These are phyloP conservation scores for Asterella californica DNA, from an alignment of 225 moss, liverwort and hornwort genomes.

Conservation along the genomic window DNA sequence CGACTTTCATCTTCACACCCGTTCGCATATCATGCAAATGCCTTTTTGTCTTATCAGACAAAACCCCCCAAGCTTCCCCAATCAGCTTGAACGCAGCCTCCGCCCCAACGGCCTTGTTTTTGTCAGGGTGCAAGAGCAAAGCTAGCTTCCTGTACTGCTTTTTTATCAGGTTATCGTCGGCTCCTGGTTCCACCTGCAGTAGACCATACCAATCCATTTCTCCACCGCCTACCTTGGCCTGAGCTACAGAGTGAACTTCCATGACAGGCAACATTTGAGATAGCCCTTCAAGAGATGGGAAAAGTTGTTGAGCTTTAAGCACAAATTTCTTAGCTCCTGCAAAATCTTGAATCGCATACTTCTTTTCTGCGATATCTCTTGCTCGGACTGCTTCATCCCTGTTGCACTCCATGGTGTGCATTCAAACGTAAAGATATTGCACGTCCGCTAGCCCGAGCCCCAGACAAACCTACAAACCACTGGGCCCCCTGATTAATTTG, in stretches of 20 bases:
- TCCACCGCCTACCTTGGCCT: constrained; percentile 58
- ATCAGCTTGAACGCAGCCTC: constrained; percentile 94
- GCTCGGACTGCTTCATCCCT: constrained; percentile 92
- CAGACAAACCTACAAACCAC: background rate
- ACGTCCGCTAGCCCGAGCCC: no score
- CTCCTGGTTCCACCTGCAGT: constrained; percentile 70
- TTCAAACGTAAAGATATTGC: background rate
- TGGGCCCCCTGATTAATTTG: background rate
- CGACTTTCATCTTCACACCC: constrained; percentile 38
- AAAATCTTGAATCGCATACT: constrained; percentile 74
- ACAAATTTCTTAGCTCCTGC: constrained; percentile 83
- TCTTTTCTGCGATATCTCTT: constrained; percentile 60
- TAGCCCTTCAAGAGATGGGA: constrained; percentile 60
- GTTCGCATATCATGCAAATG: constrained; percentile 66
- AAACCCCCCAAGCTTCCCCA: constrained; percentile 75
- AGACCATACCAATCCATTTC: constrained; percentile 95
- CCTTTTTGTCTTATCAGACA: constrained; percentile 71
- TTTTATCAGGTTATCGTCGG: constrained; percentile 77
- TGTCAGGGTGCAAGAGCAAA: constrained; percentile 83
- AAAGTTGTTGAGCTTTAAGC: constrained; percentile 72
- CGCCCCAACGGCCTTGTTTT: constrained; percentile 81
- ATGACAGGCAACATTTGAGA: constrained; percentile 75
- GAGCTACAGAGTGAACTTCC: constrained; percentile 78
- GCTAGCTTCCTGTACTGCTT: constrained; percentile 89
- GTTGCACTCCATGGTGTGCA: constrained; percentile 83